Percentiles rank a stretch among this genome's conserved stretches.
Conservation (phyloP, 2,329 filamentous ascomycete genomes). For the Colletotrichum cuscutae region DNA sequence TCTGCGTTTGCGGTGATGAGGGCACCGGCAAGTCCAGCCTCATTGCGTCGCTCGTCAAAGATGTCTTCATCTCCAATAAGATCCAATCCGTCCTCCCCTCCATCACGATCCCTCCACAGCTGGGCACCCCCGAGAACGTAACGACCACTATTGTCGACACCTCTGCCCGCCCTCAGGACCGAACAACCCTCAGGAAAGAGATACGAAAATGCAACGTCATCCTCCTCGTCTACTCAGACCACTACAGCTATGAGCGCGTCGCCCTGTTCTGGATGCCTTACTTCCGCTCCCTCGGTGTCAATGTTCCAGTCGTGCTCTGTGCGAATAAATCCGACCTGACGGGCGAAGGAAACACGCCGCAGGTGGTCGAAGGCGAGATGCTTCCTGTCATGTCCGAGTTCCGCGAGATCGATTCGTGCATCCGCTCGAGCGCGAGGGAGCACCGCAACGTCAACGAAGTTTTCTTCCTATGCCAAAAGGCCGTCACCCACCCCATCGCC, state of each 20-base stretch:
- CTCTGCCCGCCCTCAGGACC: constrained; percentile 92
- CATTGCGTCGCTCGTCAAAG: constrained; percentile 95
- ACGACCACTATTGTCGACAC: constrained; percentile 98
- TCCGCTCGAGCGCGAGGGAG: constrained; percentile 90
- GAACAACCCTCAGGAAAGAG: constrained; percentile 89
- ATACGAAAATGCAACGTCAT: constrained; percentile 98
- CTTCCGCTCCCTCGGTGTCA: constrained; percentile 97
- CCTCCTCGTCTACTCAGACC: constrained; percentile 94
- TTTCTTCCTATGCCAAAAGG: constrained; percentile 98
- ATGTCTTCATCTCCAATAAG: constrained; percentile 94
- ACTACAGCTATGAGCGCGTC: constrained; percentile 98
- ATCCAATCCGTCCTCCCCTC: constrained; percentile 95
- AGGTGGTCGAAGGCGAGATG: constrained; percentile 97
- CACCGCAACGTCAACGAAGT: constrained; percentile 95
- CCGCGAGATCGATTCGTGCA: constrained; percentile 98
- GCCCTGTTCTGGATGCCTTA: constrained; percentile 99
- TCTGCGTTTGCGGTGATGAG: constrained; percentile 97
- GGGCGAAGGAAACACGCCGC: constrained; percentile 77
- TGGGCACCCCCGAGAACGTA: constrained; percentile 95
- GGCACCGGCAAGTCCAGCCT: constrained; percentile 90
- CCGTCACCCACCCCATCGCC: constrained; percentile 95
- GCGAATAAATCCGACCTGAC: constrained; percentile 97
- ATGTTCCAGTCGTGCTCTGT: constrained; percentile 95
- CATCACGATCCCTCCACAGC: constrained; percentile 92
- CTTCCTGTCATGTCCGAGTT: constrained; percentile 98